These are phyloP conservation scores for Isabelozyma gotoi DNA, from an alignment of 805 yeast genomes.

Conservation along the genomic window DNA sequence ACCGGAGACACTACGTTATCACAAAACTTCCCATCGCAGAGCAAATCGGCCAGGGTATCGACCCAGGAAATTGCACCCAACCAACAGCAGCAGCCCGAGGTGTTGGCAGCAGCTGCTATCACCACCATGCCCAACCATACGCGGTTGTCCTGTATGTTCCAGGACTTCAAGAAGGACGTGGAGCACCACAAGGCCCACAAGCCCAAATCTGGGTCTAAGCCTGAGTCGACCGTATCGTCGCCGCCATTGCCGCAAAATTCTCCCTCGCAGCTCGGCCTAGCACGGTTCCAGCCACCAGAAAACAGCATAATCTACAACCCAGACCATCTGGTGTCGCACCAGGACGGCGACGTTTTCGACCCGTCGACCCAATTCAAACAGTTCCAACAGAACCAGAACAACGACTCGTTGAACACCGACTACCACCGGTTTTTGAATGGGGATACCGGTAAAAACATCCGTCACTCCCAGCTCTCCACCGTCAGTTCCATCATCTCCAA, in stretches of 20 bases:
- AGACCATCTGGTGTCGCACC: not conserved
- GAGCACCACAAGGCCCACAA: conserved; percentile 18
- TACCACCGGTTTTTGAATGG: conserved; percentile 24
- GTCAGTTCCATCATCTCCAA: conserved; percentile 43
- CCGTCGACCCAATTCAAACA: conserved; percentile 13
- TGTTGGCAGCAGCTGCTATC: not conserved
- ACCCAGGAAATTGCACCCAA: not conserved
- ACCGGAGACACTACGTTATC: conserved; percentile 3
- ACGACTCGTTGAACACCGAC: conserved; percentile 19
- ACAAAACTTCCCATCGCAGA: not conserved
- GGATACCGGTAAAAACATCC: conserved; percentile 1
- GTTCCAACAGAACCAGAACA: conserved; percentile 10
- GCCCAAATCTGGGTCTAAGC: conserved; percentile 9
- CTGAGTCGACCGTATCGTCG: conserved; percentile 1
- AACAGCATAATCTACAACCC: not conserved
- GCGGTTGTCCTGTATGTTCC: conserved; percentile 26
- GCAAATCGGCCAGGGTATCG: not conserved
- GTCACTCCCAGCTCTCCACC: conserved; percentile 39
- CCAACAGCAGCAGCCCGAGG: not conserved
- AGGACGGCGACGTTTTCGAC: conserved; percentile 1
- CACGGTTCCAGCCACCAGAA: conserved; percentile 8
- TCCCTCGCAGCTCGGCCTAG: conserved; percentile 14
- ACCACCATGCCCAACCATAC: too few species aligned
- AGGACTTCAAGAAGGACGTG: conserved; percentile 27
- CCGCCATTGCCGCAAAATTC: conserved; percentile 7